phyloP scores from a whole-genome alignment of 768 basidiomycete genomes.

The Leucocoprinus sp. region DNA sequence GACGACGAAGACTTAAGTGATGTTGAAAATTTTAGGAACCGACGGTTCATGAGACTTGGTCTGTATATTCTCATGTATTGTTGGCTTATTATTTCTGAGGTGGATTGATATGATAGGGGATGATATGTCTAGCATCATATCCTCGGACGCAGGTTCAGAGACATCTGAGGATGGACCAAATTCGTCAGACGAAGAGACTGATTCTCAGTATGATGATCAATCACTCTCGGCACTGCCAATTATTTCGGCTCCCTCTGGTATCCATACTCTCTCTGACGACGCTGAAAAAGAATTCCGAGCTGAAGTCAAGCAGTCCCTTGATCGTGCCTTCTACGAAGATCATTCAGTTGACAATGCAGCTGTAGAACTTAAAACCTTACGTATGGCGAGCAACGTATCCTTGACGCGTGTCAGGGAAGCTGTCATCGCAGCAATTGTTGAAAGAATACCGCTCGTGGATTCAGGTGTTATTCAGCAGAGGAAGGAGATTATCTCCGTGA shows the following conservation, averaged over 20 bases:
- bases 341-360: constrained; percentile 90
- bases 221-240: constrained; percentile 41
- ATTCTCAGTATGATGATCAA: constrained; percentile 25
- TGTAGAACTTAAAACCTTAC: constrained; percentile 91
- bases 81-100: background rate
- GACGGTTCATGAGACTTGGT: constrained; percentile 73
- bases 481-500: constrained; percentile 51
- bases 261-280: constrained; percentile 25
- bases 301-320: constrained; percentile 79
- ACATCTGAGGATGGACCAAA: constrained; percentile 46
- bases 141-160: constrained; percentile 51
- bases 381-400: constrained; percentile 94
- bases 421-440: constrained; percentile 80
- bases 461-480: constrained; percentile 52
- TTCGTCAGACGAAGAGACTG: constrained; percentile 31
- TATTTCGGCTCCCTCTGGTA: constrained; percentile 34
- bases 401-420: constrained; percentile 80
- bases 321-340: constrained; percentile 85
- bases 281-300: constrained; percentile 62
- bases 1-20: constrained; percentile 59
- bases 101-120: constrained; percentile 37
- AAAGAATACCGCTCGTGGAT: constrained; percentile 55
- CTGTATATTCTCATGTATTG: constrained; percentile 9
- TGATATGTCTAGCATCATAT: constrained; percentile 49
- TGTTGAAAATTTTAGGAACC: constrained; percentile 44